Evolutionary conservation across 1,284 basidiomycete genomes (phyloP).

Genomic region (Cutaneotrichosporon cyanovorans): DNA sequence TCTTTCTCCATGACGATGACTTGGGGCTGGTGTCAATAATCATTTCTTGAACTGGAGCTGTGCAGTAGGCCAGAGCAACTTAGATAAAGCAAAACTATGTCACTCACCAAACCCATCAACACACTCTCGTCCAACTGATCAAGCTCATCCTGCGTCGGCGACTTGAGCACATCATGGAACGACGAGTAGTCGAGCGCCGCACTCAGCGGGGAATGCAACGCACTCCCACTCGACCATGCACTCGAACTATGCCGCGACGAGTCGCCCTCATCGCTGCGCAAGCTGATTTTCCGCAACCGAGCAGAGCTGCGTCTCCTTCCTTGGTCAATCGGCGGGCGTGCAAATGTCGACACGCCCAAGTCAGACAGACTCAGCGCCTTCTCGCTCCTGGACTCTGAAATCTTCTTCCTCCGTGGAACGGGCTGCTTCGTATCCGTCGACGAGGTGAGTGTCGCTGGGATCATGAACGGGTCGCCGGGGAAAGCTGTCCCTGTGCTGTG

Average conservation of each 20-base stretch:
- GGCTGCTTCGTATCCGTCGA: background rate
- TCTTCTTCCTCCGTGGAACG: background rate
- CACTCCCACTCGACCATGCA: background rate
- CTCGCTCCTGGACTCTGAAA: background rate
- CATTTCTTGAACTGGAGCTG: no score
- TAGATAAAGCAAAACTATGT: no score
- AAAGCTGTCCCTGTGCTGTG: no score
- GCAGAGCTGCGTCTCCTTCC: conserved; percentile 18
- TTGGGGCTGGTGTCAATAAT: background rate
- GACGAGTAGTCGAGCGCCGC: background rate
- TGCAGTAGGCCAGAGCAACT: no score
- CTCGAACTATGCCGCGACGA: background rate
- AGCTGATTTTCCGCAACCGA: conserved; percentile 12
- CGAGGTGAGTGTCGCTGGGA: background rate
- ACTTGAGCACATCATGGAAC: background rate
- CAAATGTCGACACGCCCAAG: conserved; percentile 12
- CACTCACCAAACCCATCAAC: background rate
- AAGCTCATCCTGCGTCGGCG: background rate
- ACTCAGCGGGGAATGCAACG: background rate
- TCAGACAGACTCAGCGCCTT: background rate
- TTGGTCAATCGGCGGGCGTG: conserved; percentile 24
- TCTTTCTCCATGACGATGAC: no score
- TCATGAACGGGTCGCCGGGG: no score
- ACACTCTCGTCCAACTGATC: background rate
- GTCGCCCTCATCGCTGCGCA: conserved; percentile 17